These are phyloP conservation scores for Euclidium syriacum DNA, from an alignment of 345 rosid genomes.

Conservation along the genomic window DNA sequence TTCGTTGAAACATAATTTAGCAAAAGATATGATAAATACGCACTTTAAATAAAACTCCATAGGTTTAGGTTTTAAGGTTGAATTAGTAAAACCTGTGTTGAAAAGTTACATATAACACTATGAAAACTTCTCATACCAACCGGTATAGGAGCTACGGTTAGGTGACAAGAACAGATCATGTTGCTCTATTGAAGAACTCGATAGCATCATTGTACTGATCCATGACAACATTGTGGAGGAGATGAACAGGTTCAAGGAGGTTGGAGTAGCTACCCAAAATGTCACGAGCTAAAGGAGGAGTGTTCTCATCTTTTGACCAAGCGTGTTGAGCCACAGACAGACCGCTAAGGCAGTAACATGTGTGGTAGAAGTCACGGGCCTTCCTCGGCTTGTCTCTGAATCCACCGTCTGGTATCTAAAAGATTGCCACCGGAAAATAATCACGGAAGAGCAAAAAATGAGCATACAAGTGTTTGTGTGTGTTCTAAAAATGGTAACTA, in stretches of 20 bases:
- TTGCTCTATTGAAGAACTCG: slow-evolving; percentile 41
- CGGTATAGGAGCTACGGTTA: not conserved
- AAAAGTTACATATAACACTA: not conserved
- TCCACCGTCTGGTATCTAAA: slow-evolving; percentile 68
- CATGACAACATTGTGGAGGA: slow-evolving; percentile 64
- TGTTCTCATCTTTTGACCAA: slow-evolving; percentile 46
- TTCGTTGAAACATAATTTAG: too few species aligned
- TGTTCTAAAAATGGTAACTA: not conserved
- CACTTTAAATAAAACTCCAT: too few species aligned
- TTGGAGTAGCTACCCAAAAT: slow-evolving; percentile 71
- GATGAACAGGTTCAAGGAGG: slow-evolving; percentile 74
- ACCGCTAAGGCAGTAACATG: slow-evolving; percentile 94
- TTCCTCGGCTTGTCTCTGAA: slow-evolving; percentile 87
- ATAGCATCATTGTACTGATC: slow-evolving; percentile 62
- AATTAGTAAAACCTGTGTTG: not conserved
- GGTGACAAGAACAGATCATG: not conserved
- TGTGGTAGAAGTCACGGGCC: slow-evolving; percentile 71
- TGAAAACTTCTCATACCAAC: not conserved
- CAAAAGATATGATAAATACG: too few species aligned
- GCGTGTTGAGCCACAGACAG: slow-evolving; percentile 69
- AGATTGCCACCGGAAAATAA: not conserved
- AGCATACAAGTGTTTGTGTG: not conserved
- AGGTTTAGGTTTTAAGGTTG: not conserved
- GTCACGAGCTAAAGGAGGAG: slow-evolving; percentile 49
- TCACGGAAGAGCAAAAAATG: not conserved